Base-by-base conservation (phyloP, 202 grass and related monocot species). In the Saccharum hybrid region DNA sequence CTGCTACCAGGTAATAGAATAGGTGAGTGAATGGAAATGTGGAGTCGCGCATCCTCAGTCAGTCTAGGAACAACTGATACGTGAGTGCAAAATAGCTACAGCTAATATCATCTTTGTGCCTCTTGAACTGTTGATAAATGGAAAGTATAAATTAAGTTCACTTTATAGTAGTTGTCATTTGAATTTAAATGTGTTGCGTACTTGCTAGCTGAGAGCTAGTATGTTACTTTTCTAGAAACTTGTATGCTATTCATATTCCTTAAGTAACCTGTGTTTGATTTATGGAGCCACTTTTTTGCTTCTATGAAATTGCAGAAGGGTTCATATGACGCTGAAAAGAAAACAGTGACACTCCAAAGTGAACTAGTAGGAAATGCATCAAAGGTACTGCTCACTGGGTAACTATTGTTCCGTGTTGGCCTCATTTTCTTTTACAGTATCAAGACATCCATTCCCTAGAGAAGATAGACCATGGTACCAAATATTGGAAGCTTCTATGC, bases 281-380 rank as follows among this genome's bases (percentile, higher is more conserved):
- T 72, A 18, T 74, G 45, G n/a, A 10, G 5, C 15, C 39, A 33
- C 6, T 8, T 63, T 79, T 84, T 71, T 54, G 64, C n/a, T 67
- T 72, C 30, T 69, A 80, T 10, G 41, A 89, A 90, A 86, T 75
- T 83, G 82, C 90, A 97, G 92, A 97, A 81, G 51, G 95, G 95
- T 72, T 91, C 74, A 28, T 97, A 81, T 77, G 92, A 97, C 38
- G 83, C 87, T 28, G 88, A 94, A 80, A 79, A 83, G 43, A 92
- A 83, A 85, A 90, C 70, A 37, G 82, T 93, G 68, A 80, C 87
- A 81, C 88, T 97, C 36, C 76, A 90, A 82, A 97, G 95, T 13
- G 88, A 97, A 83, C 86, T 90, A 31, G 83, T 97, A 41, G 92
- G 95, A 9, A 94, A 97, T 75, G 92, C 90, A 49, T 90, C 90